A percentile compares a stretch with the other conserved stretches of the same genome.
Conservation (phyloP, 352 stramenopile species). For the Plasmopara viticola region DNA sequence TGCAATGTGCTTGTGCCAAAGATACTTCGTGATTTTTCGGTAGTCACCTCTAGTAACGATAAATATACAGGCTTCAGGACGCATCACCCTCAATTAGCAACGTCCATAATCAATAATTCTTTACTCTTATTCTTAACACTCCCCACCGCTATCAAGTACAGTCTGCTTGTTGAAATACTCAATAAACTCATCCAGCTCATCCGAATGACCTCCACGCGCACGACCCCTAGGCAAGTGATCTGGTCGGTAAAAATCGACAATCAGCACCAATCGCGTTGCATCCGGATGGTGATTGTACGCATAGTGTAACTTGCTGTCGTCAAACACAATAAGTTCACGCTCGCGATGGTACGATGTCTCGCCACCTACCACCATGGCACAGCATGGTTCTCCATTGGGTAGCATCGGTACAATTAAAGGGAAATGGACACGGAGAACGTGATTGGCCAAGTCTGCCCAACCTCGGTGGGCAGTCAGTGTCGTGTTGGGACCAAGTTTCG, state of each 20-base stretch:
- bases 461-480: conserved; percentile 67
- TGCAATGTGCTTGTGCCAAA: no score
- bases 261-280: conserved; percentile 70
- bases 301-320: conserved; percentile 89
- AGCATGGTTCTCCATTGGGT: conserved; percentile 47
- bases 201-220: conserved; percentile 76
- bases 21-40: no score
- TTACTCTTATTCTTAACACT: conserved; percentile 6
- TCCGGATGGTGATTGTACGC: conserved; percentile 75
- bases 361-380: conserved; percentile 70
- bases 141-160: conserved; percentile 16
- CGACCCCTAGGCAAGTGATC: conserved; percentile 70
- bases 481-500: conserved; percentile 76
- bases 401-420: conserved; percentile 58
- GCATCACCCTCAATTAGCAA: not conserved
- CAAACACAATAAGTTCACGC: conserved; percentile 83
- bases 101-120: not conserved
- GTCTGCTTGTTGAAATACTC: conserved; percentile 63
- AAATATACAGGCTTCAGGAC: no score
- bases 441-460: conserved; percentile 87
- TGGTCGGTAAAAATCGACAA: conserved; percentile 84
- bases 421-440: conserved; percentile 83
- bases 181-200: conserved; percentile 88
- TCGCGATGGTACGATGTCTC: conserved; percentile 66
- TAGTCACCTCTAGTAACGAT: no score